Base-by-base conservation (phyloP, 1,139 yeast species). In the Candida sanyaensis region DNA sequence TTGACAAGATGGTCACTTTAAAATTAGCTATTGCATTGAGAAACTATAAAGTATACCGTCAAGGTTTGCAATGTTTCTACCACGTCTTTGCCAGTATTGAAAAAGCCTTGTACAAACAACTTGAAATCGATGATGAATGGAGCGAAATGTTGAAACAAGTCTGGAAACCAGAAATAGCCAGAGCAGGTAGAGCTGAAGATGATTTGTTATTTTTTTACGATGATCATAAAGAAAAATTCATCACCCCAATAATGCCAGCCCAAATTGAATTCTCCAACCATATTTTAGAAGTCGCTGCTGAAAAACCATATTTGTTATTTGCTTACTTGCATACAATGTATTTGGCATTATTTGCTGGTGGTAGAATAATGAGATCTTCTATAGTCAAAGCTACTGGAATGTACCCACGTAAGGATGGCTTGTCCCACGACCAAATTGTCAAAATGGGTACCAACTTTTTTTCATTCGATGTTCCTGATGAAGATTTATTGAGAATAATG, bases 241-340 rank as follows among this genome's bases (percentile, higher is more conserved):
- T 67, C 40, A 64, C 54, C 11, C 89, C 92, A 26, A 73, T 78
- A 33, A 75, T 87, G 70, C 69, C 80, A 1, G 79, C 78, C 54
- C 91, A 87, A 64, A 78, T 81, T 44, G 81, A 70, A 38, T 86
- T 86, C 59, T 77, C 76, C 33, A 65, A 82, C 41, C 91, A 85
- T 62, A 86, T 89, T 48, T 67, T 73, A 43, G 61, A 68, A 43
- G 77, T 73, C 6, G 77, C 86, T 24, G 62, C 63, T 31, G 83
- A 78, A 43, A 84, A 85, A 59, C 96, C 96, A 7, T 81, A 86
- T 59, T 67, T 87, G 33, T 67, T 88, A 36, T 72, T 89, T 49
- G 96, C 96, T n/a, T 88, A 88, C 65, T 80, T 89, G 71, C 96
- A 88, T 62, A 95, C 88, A 41, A 78, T 88, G 83, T 89, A 89